phyloP scores from a whole-genome alignment of 2,329 filamentous ascomycete species.

The Pseudogymnoascus sp. region DNA sequence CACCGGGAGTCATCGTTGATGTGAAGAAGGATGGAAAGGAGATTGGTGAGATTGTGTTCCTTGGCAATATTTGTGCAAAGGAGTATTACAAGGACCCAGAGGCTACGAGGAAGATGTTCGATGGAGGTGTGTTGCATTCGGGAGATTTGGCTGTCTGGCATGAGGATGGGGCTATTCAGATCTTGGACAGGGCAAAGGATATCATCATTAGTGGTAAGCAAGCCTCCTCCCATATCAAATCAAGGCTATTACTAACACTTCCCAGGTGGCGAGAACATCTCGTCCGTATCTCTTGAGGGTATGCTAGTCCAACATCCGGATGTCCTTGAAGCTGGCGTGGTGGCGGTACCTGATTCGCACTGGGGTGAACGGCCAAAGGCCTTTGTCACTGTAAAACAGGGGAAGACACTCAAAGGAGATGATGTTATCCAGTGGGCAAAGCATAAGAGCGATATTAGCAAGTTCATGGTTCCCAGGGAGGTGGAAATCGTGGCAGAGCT shows the following conservation, averaged over 20 bases:
- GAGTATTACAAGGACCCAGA: slow-evolving; percentile 87
- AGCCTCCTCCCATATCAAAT: slow-evolving; percentile 6
- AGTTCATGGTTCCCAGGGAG: slow-evolving; percentile 75
- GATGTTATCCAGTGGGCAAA: slow-evolving; percentile 84
- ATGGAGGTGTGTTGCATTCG: slow-evolving; percentile 77
- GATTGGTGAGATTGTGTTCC: slow-evolving; percentile 78
- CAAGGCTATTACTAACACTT: slow-evolving; percentile 10
- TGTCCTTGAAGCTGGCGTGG: slow-evolving; percentile 84
- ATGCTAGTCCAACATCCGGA: slow-evolving; percentile 84
- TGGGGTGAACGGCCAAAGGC: slow-evolving; percentile 98
- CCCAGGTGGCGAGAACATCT: slow-evolving; percentile 90
- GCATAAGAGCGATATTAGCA: slow-evolving; percentile 69
- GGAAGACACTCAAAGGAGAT: slow-evolving; percentile 50
- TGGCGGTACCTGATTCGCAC: slow-evolving; percentile 76
- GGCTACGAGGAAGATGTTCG: slow-evolving; percentile 80
- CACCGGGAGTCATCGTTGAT: slow-evolving; percentile 57
- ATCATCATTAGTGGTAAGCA: slow-evolving; percentile 86
- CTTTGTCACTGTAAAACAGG: slow-evolving; percentile 72
- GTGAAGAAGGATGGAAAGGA: slow-evolving; percentile 64
- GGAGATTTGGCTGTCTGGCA: slow-evolving; percentile 94
- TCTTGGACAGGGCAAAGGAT: slow-evolving; percentile 89
- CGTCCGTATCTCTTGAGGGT: slow-evolving; percentile 81
- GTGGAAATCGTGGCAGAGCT: slow-evolving; percentile 76
- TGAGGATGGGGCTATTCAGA: slow-evolving; percentile 81
- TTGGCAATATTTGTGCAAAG: slow-evolving; percentile 84